Base-by-base conservation (phyloP, 2,329 filamentous ascomycete species). In the Ophiostoma australiae region DNA sequence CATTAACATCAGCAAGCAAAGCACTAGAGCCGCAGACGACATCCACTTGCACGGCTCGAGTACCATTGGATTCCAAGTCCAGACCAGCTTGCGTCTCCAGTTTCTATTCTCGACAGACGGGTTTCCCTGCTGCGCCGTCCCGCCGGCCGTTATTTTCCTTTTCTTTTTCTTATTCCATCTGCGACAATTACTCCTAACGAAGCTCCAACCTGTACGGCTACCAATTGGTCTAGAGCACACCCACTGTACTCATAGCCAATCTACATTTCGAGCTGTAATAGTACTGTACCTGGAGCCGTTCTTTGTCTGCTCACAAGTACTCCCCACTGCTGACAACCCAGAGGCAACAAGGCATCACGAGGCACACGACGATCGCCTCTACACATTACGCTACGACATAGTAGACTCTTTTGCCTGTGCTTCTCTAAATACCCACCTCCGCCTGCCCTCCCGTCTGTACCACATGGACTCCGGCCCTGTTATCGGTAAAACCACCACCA, bases 391-490 rank as follows among this genome's bases (percentile, higher is more conserved):
- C 41, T 13, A 37, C 52, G n/a, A 58, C n/a, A 58, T 23, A 37
- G 37, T 39, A n/a, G 58, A 33, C 58, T 63, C 52, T 33, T 31
- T 20, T 63, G 23, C 7, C 10, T 17, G 48, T 55, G 48, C 20
- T 11, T 1, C 20, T 55, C 27, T 55, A n/a, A 33, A 20, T 65
- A 35, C 13, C 61, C 37, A 39, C 8, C 10, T 1, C 27, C 23
- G 6, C 15, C 23, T 58, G 3, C 52, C 23, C 13, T 10, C 1
- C 20, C 52, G 4, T n/a, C 52, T 15, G 13, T 27, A 33, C 33
- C 33, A 66, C 33, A 66, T 66, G 63, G 63, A 66, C 63, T 35
- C 63, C 63, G 63, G 63, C 33, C 63, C 63, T 66, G 33, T 66
- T 37, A 17, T 66, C 63, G 63, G 63, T 33, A 65, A 37, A 15